Percentiles rank a stretch among this genome's conserved stretches.
Conservation (phyloP, 1,284 basidiomycete genomes). For the Quambalaria eucalypti region DNA sequence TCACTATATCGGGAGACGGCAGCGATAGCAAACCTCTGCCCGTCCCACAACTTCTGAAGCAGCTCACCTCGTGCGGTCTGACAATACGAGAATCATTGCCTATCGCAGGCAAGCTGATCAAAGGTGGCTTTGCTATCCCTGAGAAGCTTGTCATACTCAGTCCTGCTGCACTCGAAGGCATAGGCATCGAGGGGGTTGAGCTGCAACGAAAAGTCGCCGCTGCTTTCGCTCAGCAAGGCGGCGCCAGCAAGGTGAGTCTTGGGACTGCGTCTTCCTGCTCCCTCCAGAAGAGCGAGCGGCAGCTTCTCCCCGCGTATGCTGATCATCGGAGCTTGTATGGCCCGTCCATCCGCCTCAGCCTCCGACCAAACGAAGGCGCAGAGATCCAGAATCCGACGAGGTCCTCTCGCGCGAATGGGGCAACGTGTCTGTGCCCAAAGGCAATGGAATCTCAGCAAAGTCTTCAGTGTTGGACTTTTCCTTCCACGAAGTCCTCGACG, state of each 20-base stretch:
- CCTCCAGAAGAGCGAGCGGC: no score
- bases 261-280: no score
- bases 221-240: slow-evolving; percentile 25
- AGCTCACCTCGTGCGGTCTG: slow-evolving; percentile 7
- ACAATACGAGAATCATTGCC: slow-evolving; percentile 29
- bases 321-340: not conserved
- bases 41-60: slow-evolving; percentile 4
- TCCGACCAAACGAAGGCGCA: not conserved
- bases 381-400: slow-evolving; percentile 17
- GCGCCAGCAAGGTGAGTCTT: slow-evolving; percentile 8
- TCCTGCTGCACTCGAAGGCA: slow-evolving; percentile 21
- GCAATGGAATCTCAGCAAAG: not conserved
- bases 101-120: slow-evolving; percentile 29
- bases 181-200: slow-evolving; percentile 24
- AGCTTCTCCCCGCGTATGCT: not conserved
- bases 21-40: not conserved
- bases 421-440: slow-evolving; percentile 12
- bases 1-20: not conserved
- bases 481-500: slow-evolving; percentile 32
- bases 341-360: not conserved
- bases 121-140: slow-evolving; percentile 20
- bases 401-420: slow-evolving; percentile 25
- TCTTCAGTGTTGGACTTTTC: not conserved
- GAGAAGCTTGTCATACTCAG: slow-evolving; percentile 18
- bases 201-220: slow-evolving; percentile 21